Conservation (phyloP, 2,329 filamentous ascomycete species). For the Aureobasidium sp. region DNA sequence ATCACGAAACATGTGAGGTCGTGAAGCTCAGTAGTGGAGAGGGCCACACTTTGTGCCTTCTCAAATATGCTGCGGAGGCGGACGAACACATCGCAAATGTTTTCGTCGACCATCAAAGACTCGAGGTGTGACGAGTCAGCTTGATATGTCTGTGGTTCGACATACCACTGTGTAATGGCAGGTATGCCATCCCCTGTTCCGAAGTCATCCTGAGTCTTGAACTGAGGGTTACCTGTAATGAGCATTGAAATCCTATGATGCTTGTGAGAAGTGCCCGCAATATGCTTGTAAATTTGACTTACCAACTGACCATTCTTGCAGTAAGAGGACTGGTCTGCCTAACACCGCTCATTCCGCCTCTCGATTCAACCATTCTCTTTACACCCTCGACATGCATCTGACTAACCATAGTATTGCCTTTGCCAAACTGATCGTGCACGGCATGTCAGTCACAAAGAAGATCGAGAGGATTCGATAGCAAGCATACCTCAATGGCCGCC, state of each 20-base stretch:
- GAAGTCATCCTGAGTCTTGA: constrained; percentile 1
- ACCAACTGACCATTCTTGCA: constrained; percentile 16
- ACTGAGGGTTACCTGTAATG: neutral
- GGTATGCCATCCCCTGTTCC: constrained; percentile 3
- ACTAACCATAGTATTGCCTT: neutral
- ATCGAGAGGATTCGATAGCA: neutral
- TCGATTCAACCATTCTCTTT: neutral
- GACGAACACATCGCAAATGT: neutral
- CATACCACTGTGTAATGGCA: neutral
- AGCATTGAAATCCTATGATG: neutral
- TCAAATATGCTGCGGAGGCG: neutral
- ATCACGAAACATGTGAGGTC: constrained; percentile 17
- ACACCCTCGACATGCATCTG: constrained; percentile 5
- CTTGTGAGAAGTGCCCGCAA: neutral
- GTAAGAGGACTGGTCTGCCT: constrained; percentile 15
- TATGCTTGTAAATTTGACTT: neutral
- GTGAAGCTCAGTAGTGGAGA: neutral
- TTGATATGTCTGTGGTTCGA: neutral
- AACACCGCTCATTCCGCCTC: constrained; percentile 10
- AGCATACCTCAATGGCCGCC: constrained; percentile 14
- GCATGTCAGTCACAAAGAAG: neutral
- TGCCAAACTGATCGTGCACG: neutral
- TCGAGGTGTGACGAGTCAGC: no score
- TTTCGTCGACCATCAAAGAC: neutral
- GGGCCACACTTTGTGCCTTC: neutral